Conservation (phyloP, 345 rosid genomes). For the Leavenworthia alabamica region DNA sequence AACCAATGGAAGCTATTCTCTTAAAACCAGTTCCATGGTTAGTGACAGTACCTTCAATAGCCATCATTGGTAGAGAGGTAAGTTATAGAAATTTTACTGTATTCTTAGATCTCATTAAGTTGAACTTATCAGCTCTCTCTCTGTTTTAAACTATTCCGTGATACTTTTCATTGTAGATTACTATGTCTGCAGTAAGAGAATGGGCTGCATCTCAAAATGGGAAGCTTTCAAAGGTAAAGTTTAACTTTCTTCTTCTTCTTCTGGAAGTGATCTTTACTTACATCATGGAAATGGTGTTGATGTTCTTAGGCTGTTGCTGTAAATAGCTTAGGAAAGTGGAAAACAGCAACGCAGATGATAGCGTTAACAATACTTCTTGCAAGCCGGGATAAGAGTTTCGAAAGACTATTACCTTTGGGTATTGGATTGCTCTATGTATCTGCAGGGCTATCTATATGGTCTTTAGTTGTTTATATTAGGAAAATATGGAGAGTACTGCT, state of each 20-base stretch:
- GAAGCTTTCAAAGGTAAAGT: constrained; percentile 71
- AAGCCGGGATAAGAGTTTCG: constrained; percentile 70
- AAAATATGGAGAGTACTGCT: constrained; percentile 71
- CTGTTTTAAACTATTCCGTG: not conserved
- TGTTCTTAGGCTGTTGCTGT: constrained; percentile 87
- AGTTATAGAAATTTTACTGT: constrained; percentile 1
- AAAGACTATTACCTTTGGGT: constrained; percentile 61
- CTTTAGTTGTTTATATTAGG: constrained; percentile 76
- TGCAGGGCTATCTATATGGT: constrained; percentile 89
- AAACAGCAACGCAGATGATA: constrained; percentile 95
- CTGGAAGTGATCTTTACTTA: not conserved
- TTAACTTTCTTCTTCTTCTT: not conserved
- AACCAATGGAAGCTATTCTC: constrained; percentile 50
- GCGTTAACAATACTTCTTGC: constrained; percentile 86
- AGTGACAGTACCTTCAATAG: constrained; percentile 77
- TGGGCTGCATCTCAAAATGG: constrained; percentile 97
- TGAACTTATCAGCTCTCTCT: not conserved
- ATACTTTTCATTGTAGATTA: constrained; percentile 50
- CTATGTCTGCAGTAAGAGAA: constrained; percentile 98
- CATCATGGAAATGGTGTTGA: not conserved
- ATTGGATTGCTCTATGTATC: constrained; percentile 79
- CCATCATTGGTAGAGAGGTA: constrained; percentile 97
- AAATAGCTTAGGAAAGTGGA: constrained; percentile 96
- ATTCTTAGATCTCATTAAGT: not conserved
- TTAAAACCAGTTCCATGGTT: constrained; percentile 74